Evolutionary conservation across 163 green algal genomes (phyloP).

Genomic region (Trebouxiophyceae sp.): DNA sequence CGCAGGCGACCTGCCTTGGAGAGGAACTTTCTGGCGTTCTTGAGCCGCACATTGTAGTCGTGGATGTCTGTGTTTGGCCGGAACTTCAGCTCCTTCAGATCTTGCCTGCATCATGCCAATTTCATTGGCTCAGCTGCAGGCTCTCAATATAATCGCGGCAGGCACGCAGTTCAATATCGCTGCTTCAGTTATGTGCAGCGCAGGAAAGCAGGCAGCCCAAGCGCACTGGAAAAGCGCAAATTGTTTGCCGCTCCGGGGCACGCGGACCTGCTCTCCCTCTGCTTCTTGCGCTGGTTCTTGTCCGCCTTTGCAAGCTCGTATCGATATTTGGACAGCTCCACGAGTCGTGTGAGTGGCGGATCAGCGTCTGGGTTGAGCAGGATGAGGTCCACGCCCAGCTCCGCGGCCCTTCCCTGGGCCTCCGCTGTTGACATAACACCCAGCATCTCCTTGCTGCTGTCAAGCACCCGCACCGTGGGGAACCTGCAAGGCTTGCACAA

Average conservation of each 20-base stretch:
- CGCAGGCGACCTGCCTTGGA: slow-evolving; percentile 37
- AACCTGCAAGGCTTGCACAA: too few relatives aligned
- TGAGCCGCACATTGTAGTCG: slow-evolving; percentile 81
- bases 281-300: slow-evolving; percentile 67
- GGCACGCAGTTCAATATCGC: background rate
- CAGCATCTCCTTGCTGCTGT: too few relatives aligned
- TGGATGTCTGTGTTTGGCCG: slow-evolving; percentile 81
- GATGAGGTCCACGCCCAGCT: slow-evolving; percentile 61
- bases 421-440: slow-evolving; percentile 41
- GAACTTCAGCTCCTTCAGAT: slow-evolving; percentile 90
- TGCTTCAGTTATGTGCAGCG: background rate
- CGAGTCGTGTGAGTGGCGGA: slow-evolving; percentile 63
- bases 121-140: too few relatives aligned
- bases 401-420: slow-evolving; percentile 45
- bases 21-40: slow-evolving; percentile 73
- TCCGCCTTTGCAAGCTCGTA: slow-evolving; percentile 71
- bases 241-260: background rate
- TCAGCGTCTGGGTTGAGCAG: slow-evolving; percentile 55
- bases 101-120: slow-evolving; percentile 36
- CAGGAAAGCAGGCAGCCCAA: background rate
- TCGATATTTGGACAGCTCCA: slow-evolving; percentile 78
- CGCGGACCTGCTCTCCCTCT: slow-evolving; percentile 35
- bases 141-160: too few relatives aligned
- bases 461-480: too few relatives aligned
- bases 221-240: background rate